Evolutionary conservation across 2,329 filamentous ascomycete genomes (phyloP).

Genomic region (Diplocarpon rosae): DNA sequence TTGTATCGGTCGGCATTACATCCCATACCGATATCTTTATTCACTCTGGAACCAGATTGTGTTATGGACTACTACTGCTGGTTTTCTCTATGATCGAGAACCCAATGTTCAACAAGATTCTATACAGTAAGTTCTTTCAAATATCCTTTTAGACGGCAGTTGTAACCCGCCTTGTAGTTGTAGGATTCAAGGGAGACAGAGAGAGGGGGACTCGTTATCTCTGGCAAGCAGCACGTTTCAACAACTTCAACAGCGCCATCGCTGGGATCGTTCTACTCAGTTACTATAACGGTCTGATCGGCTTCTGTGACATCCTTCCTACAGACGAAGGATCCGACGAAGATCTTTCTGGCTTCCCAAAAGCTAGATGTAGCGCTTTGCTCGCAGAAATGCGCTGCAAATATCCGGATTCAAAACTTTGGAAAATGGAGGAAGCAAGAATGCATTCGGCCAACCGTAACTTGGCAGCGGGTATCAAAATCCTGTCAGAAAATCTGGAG

Average conservation of each 20-base stretch:
- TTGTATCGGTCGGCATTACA: constrained; percentile 52
- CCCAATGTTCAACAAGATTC: constrained; percentile 74
- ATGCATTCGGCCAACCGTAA: constrained; percentile 57
- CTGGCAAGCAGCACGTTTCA: constrained; percentile 78
- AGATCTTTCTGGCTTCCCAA: constrained; percentile 61
- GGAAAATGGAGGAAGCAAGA: constrained; percentile 79
- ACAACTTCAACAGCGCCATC: constrained; percentile 88
- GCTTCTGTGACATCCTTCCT: constrained; percentile 79
- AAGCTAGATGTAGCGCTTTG: constrained; percentile 52
- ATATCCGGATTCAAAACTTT: constrained; percentile 75
- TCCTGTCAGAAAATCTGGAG: constrained; percentile 47
- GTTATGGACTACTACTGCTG: constrained; percentile 76
- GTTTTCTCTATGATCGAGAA: constrained; percentile 81
- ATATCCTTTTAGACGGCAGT: background rate
- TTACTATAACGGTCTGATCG: constrained; percentile 81
- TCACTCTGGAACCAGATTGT: constrained; percentile 79
- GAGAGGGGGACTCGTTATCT: constrained; percentile 73
- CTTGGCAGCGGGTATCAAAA: constrained; percentile 54
- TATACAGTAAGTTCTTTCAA: constrained; percentile 41
- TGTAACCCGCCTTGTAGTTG: constrained; percentile 32
- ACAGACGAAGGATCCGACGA: constrained; percentile 41
- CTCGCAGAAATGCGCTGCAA: constrained; percentile 62
- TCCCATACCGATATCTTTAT: constrained; percentile 79
- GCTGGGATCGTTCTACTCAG: constrained; percentile 69
- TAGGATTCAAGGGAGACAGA: constrained; percentile 85